Base-by-base conservation (phyloP, 108 stramenopile genomes). In the Pseudonitzschia pungens region DNA sequence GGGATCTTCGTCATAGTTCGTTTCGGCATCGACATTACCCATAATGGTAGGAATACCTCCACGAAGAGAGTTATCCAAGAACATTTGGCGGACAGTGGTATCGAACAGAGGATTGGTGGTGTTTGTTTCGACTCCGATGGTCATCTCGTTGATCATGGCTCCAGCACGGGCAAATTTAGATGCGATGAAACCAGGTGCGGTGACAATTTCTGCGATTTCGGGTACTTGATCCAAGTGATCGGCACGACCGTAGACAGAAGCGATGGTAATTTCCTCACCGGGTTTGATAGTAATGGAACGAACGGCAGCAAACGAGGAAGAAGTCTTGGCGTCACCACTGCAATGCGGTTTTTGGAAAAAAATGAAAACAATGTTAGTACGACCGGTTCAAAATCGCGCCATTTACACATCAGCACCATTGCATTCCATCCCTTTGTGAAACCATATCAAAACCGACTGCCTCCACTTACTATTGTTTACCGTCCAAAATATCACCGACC, bases 11-110 rank as follows among this genome's bases (percentile, higher is more conserved):
- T 94, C 96, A 26, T 83, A 80, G 42, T 80, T 89, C 11, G 84
- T 78, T 32, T 84, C 76, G 22, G 76, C 76, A 65, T 96, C 91
- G 48, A 92, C 81, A 54, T 91, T 89, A 28, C 97, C 97, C 31
- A 97, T 72, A 63, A 96, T 75, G 44, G 92, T 80, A 14, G 97
- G 97, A 73, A 92, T 83, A 53, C 97, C 97, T 65, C 97, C 97
- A 74, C 97, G 94, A 48, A 98, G 88, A 69, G 92, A 86, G 80
- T 98, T 98, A 70, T 98, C 97, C 74, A 98, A 82, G 77, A 91
- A 96, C 82, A 91, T 92, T 80, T 97, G 95, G 68, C 92, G 90
- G 77, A 93, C 90, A 59, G 91, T 87, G 51, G 91, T 90, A 77
- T 98, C 84, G 70, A 98, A 96, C 27, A 98, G 81, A 16, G 84